phyloP scores from a whole-genome alignment of 352 stramenopile genomes.

The Globisporangium sylvaticum region DNA sequence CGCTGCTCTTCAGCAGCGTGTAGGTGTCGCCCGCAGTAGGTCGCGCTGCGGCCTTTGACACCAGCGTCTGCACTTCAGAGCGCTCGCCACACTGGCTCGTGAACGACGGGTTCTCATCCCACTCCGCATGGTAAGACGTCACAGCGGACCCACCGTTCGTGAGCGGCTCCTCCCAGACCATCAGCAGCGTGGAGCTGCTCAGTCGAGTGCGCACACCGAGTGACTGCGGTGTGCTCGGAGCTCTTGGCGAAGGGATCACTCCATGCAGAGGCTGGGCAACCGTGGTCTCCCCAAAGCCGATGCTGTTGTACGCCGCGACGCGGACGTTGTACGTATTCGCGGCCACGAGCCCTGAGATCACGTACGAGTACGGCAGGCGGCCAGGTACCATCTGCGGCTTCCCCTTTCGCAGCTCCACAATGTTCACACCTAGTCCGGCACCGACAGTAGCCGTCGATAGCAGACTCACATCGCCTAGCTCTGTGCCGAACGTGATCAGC shows the following conservation, averaged over 20 bases:
- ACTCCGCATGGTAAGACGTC: constrained; percentile 92
- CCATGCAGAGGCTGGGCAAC: constrained; percentile 31
- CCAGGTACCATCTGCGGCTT: constrained; percentile 51
- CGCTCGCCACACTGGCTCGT: constrained; percentile 69
- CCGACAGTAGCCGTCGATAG: constrained; percentile 15
- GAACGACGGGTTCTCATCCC: constrained; percentile 90
- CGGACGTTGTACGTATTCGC: constrained; percentile 85
- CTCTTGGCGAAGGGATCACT: constrained; percentile 36
- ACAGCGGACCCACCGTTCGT: constrained; percentile 78
- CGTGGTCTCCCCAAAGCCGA: constrained; percentile 87
- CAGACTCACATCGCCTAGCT: constrained; percentile 43
- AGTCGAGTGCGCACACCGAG: constrained; percentile 77
- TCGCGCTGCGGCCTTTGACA: constrained; percentile 19
- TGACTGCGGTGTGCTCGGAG: constrained; percentile 64
- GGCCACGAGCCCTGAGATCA: constrained; percentile 73
- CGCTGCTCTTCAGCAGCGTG: constrained; percentile 23
- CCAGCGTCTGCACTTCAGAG: constrained; percentile 63
- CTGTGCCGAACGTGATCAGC: constrained; percentile 53
- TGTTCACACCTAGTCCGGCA: constrained; percentile 5
- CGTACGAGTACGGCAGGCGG: constrained; percentile 76
- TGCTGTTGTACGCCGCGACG: constrained; percentile 92
- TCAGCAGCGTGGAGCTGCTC: constrained; percentile 49
- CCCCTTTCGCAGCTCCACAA: constrained; percentile 51
- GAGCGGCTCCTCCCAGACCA: constrained; percentile 74
- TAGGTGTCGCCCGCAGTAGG: constrained; percentile 18